Evolutionary conservation across 73 alveolate genomes (phyloP).

Genomic region (Breviolum minutum): DNA sequence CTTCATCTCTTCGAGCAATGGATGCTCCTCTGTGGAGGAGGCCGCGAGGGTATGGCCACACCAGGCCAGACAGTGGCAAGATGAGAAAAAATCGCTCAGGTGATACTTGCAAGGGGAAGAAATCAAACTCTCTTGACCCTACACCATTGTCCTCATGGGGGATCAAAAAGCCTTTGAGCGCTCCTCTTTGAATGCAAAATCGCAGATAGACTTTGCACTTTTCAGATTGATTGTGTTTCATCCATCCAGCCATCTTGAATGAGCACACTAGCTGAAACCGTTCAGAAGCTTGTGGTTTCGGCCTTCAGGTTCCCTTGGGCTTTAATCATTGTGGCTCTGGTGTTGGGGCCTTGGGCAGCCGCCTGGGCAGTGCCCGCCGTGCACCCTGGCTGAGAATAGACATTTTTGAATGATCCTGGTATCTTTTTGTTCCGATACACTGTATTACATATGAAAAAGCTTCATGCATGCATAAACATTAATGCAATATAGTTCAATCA

Average conservation of each 20-base stretch:
- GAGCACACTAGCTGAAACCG: neutral
- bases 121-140: neutral
- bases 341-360: conserved; percentile 11
- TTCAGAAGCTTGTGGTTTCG: neutral
- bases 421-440: neutral
- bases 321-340: neutral
- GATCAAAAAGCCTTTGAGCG: no score
- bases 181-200: neutral
- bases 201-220: neutral
- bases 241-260: no score
- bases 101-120: neutral
- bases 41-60: conserved; percentile 10
- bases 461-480: conserved; percentile 4
- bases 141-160: no score
- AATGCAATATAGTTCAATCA: neutral
- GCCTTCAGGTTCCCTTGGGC: neutral
- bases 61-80: neutral
- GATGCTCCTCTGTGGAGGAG: neutral
- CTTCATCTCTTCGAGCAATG: neutral
- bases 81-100: neutral
- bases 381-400: neutral
- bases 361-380: neutral
- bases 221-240: neutral
- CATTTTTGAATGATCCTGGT: neutral
- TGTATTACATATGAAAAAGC: neutral